Evolutionary conservation across 371 early-diverging fungal genomes (phyloP).

Genomic region (Rhizopus sp.): DNA sequence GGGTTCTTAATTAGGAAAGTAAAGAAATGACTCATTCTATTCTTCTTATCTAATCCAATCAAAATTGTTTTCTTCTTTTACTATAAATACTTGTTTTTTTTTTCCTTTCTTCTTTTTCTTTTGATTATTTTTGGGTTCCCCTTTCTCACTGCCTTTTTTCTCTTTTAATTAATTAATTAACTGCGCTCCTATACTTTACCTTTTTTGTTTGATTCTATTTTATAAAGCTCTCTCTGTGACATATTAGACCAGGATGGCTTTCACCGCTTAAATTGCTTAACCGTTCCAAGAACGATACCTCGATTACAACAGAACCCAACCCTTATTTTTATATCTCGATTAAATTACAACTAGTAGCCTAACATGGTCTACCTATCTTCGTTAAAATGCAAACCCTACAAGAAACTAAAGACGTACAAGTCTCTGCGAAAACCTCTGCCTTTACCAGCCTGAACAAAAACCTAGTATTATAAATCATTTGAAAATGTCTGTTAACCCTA

Average conservation of each 20-base stretch:
- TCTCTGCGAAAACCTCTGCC: constrained; percentile 25
- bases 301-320: constrained; percentile 12
- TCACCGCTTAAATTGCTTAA: constrained; percentile 31
- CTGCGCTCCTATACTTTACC: not conserved
- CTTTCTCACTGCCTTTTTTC: constrained; percentile 5
- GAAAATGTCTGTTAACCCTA: constrained; percentile 14
- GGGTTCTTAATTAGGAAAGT: constrained; percentile 18
- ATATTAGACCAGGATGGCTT: constrained; percentile 19
- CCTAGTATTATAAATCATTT: not conserved
- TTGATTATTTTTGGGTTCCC: constrained; percentile 6
- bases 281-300: constrained; percentile 18
- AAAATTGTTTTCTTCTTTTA: not conserved
- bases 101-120: not conserved
- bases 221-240: constrained; percentile 6
- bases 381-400: constrained; percentile 26
- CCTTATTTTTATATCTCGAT: constrained; percentile 10
- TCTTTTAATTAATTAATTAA: not conserved
- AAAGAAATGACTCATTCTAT: constrained; percentile 14
- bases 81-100: constrained; percentile 5
- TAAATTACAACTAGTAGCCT: constrained; percentile 20
- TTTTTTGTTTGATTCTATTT: constrained; percentile 7
- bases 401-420: constrained; percentile 32
- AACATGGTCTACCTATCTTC: constrained; percentile 27
- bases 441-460: constrained; percentile 18
- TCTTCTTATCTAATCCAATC: constrained; percentile 5